Conservation (phyloP, 495 filamentous ascomycete species). For the Lophium mytilinum region DNA sequence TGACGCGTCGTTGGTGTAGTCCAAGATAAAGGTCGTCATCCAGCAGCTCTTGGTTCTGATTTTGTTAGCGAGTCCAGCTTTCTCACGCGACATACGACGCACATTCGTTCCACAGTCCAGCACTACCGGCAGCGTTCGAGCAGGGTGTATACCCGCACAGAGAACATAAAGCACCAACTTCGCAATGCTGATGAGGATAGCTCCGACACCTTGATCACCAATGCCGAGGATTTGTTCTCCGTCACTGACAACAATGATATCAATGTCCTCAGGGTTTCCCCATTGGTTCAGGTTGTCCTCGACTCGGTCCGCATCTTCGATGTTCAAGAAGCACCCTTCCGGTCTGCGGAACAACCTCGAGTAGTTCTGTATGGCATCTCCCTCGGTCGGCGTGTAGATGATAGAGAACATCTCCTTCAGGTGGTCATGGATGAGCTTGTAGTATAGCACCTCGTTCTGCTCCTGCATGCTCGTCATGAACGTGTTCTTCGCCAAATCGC, state of each 20-base stretch:
- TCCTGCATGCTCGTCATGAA: conserved; percentile 74
- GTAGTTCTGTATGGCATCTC: conserved; percentile 83
- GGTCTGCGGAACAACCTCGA: conserved; percentile 70
- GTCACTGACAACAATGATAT: conserved; percentile 86
- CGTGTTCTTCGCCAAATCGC: conserved; percentile 69
- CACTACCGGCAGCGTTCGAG: conserved; percentile 69
- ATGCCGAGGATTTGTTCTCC: conserved; percentile 77
- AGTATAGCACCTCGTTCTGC: conserved; percentile 76
- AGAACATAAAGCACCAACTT: conserved; percentile 77
- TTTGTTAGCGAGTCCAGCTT: conserved; percentile 6
- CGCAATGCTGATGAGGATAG: conserved; percentile 74
- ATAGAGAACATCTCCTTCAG: conserved; percentile 81
- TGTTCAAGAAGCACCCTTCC: conserved; percentile 64
- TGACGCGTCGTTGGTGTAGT: conserved; percentile 52
- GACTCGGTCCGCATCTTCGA: conserved; percentile 50
- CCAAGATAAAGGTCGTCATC: conserved; percentile 80
- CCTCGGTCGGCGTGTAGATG: conserved; percentile 87
- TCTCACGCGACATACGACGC: conserved; percentile 1
- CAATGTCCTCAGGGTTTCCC: conserved; percentile 63
- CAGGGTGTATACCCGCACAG: conserved; percentile 78
- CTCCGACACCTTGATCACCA: conserved; percentile 86
- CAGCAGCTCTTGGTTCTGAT: conserved; percentile 60
- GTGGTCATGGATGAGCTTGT: conserved; percentile 57
- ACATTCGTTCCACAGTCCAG: conserved; percentile 82
- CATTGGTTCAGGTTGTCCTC: conserved; percentile 58